A percentile compares a stretch with the other conserved stretches of the same genome.
phyloP scores from a whole-genome alignment of 306 rosid species.

The Corylus avellana region DNA sequence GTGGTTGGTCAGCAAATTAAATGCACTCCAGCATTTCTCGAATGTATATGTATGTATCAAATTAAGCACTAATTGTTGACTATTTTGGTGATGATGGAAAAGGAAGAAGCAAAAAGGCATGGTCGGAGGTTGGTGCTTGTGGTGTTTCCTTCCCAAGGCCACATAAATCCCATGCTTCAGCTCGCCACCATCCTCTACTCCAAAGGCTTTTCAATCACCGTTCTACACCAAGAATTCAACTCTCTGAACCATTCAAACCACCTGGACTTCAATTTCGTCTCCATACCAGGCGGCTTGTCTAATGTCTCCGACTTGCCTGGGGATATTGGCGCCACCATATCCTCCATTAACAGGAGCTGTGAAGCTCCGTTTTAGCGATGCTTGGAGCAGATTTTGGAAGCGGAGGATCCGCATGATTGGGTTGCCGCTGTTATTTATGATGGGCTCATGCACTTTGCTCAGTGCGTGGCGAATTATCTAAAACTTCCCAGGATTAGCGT shows the following conservation, averaged over 20 bases:
- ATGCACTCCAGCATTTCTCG: no score
- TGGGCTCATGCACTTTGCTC: constrained; percentile 7
- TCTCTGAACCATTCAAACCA: constrained; percentile 23
- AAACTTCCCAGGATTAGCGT: constrained; percentile 4
- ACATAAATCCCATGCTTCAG: constrained; percentile 32
- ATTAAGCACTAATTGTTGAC: no score
- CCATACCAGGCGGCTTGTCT: constrained; percentile 13
- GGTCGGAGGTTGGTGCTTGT: constrained; percentile 15
- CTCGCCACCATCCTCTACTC: constrained; percentile 25
- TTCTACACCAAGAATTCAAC: constrained; percentile 28
- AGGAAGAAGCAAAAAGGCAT: neutral
- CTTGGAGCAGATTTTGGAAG: constrained; percentile 5
- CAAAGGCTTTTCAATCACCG: constrained; percentile 37
- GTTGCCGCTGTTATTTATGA: neutral
- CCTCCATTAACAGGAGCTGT: neutral
- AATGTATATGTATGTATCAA: no score
- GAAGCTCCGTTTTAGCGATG: neutral
- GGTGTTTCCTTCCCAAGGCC: constrained; percentile 34
- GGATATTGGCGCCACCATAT: neutral
- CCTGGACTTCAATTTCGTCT: constrained; percentile 21
- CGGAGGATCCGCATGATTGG: neutral
- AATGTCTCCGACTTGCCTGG: neutral
- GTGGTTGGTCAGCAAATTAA: no score
- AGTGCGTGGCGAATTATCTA: neutral
- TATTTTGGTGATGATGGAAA: neutral